Base-by-base conservation (phyloP, 2,329 filamentous ascomycete species). In the Zalaria obscura region DNA sequence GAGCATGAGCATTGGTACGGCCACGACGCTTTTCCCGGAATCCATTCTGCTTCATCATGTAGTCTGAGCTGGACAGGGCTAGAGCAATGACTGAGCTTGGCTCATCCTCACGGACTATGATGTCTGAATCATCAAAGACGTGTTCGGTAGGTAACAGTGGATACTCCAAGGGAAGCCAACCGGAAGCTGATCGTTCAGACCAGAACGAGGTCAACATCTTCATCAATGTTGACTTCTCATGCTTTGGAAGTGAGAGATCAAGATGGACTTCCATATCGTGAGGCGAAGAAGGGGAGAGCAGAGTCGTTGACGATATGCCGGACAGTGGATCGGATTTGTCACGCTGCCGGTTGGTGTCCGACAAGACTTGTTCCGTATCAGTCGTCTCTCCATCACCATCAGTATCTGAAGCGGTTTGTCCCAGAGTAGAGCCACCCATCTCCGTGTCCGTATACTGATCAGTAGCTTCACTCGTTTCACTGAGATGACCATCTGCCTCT, bases 201-300 rank as follows among this genome's bases (percentile, higher is more conserved):
- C 91, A 98, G 61, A 98, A 98, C 54, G 89, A 95, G 10, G 87
- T 91, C 36, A 98, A 71, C 67, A 95, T 87, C 57, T 93, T 94
- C 76, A 98, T 82, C 49, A 96, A 68, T 36, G 87, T 95, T 43
- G 79, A 88, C 60, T 89, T 91, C 56, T 95, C 86, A 55, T 96
- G 86, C 54, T 86, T 94, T 1, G 87, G 86, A 8, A 98, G 71
- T 51, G 93, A 86, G 6, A 83, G 62, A 40, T 78, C 78, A 39
- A 72, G 62, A 46, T 78, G 74, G 5, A 76, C 60, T 29, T 69
- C 66, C 9, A 48, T 75, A 67, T 46, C 73, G 67, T 39, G 73
- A 60, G 32, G 68, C 63, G 49, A 71, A 47, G 43, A 71, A 62
- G 52, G 68, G 53, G 36, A 72, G 59, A 46, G 68, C 67, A 50